Conservation (phyloP, 148 eudicot species). For the Suaeda aralocaspica region DNA sequence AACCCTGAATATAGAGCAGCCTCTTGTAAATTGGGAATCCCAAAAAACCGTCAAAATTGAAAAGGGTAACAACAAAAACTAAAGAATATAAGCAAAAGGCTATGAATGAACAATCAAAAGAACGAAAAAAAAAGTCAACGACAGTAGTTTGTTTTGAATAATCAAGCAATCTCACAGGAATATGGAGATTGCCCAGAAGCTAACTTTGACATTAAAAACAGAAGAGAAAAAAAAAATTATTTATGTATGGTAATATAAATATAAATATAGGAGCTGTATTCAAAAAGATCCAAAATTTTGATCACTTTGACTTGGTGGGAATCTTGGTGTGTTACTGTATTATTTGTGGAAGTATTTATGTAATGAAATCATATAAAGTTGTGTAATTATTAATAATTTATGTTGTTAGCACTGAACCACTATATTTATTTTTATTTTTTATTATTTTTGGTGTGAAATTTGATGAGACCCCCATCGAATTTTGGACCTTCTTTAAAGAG, state of each 20-base stretch:
- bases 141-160: conserved; percentile 5
- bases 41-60: conserved; percentile 19
- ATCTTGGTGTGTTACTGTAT: conserved; percentile 7
- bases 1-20: conserved; percentile 18
- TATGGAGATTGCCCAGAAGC: conserved; percentile 9
- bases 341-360: neutral
- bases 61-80: conserved; percentile 10
- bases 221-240: neutral
- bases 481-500: conserved; percentile 12
- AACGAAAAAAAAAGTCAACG: conserved; percentile 22
- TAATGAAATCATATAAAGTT: neutral
- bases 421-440: neutral
- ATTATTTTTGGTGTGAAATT: conserved; percentile 10
- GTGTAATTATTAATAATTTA: neutral
- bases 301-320: conserved; percentile 36
- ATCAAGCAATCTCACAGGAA: conserved; percentile 15
- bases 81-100: conserved; percentile 5
- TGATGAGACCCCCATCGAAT: conserved; percentile 26
- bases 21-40: conserved; percentile 8
- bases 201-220: conserved; percentile 5
- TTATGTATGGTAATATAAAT: conserved; percentile 8
- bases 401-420: neutral
- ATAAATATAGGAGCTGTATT: neutral
- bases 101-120: conserved; percentile 6
- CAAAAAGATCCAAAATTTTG: conserved; percentile 28